A percentile compares a stretch with the other conserved stretches of the same genome.
phyloP scores from a whole-genome alignment of 805 yeast genomes.

The Candida golubevii region DNA sequence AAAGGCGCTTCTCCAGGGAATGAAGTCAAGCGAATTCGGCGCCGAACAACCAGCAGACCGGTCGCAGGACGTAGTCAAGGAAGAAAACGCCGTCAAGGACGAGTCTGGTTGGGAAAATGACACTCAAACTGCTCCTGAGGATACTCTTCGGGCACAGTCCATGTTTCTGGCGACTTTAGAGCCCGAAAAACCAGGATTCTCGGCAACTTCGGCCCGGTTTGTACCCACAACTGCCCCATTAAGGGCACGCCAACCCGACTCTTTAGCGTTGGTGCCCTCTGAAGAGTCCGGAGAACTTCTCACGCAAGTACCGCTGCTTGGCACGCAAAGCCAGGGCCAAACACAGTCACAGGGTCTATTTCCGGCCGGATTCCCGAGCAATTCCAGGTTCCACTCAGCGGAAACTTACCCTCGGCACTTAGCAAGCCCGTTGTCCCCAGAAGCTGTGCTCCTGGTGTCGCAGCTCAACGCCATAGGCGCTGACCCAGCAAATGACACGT shows the following conservation, averaged over 20 bases:
- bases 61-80: neutral
- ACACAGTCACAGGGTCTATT: neutral
- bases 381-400: neutral
- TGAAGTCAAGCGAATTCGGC: too few species aligned
- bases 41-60: too few species aligned
- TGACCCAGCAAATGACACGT: too few species aligned
- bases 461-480: too few species aligned
- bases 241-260: too few species aligned
- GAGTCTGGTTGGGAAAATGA: neutral
- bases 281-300: neutral
- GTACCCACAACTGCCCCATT: too few species aligned
- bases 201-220: too few species aligned
- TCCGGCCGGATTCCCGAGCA: too few species aligned
- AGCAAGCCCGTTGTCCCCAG: too few species aligned
- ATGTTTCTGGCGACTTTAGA: neutral
- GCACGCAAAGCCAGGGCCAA: neutral
- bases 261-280: too few species aligned
- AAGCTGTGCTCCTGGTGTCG: too few species aligned
- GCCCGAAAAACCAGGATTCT: too few species aligned
- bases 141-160: neutral
- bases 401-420: neutral
- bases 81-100: neutral
- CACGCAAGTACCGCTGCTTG: conserved; percentile 6
- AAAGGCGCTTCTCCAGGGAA: neutral
- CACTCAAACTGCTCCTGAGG: neutral